Evolutionary conservation across 2,329 filamentous ascomycete genomes (phyloP).

Genomic region (Colletotrichum tabaci): DNA sequence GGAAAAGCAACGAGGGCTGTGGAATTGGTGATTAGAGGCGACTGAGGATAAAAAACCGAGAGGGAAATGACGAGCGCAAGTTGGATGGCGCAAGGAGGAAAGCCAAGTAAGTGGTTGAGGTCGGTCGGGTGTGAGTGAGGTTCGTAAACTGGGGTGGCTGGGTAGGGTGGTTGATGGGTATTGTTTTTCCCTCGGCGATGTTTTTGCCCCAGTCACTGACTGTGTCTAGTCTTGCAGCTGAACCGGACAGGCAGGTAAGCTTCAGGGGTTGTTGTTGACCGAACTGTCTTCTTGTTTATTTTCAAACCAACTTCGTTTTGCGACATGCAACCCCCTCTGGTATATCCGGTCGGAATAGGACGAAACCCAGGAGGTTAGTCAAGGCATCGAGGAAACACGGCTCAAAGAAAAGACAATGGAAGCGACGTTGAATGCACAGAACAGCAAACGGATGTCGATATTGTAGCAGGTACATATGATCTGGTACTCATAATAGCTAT

Average conservation of each 20-base stretch:
- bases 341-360: background rate
- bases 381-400: background rate
- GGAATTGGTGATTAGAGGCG: conserved; percentile 17
- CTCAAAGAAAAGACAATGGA: background rate
- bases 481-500: background rate
- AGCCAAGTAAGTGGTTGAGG: conserved; percentile 27
- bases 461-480: background rate
- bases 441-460: conserved; percentile 17
- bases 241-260: conserved; percentile 27
- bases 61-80: conserved; percentile 18
- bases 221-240: conserved; percentile 35
- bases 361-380: background rate
- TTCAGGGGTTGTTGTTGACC: background rate
- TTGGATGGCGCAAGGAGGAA: conserved; percentile 29
- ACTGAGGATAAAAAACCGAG: background rate
- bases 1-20: conserved; percentile 31
- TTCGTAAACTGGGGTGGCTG: conserved; percentile 42
- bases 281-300: background rate
- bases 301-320: background rate
- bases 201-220: conserved; percentile 24
- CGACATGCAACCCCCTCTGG: background rate
- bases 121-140: conserved; percentile 23
- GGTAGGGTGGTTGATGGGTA: conserved; percentile 35
- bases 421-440: background rate
- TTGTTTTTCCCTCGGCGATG: conserved; percentile 33